These are phyloP conservation scores for Tricladium varicosporioides DNA, from an alignment of 2,329 filamentous ascomycete species.

Conservation along the genomic window DNA sequence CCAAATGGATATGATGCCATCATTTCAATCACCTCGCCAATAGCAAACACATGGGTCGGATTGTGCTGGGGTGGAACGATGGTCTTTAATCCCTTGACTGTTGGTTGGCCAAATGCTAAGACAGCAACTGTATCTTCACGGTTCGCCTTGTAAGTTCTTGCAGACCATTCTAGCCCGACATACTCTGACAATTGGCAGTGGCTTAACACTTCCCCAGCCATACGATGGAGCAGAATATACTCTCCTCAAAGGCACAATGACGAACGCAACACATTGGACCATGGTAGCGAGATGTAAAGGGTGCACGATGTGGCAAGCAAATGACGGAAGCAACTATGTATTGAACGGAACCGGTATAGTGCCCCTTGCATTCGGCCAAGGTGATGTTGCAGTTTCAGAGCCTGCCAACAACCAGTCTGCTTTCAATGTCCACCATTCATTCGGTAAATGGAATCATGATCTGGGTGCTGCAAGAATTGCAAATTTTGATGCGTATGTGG, in stretches of 20 bases:
- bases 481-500: conserved; percentile 18
- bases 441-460: conserved; percentile 22
- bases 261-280: conserved; percentile 21
- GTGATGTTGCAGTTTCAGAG: conserved; percentile 11
- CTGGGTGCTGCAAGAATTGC: conserved; percentile 22
- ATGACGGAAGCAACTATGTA: conserved; percentile 10
- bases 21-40: conserved; percentile 15
- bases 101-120: conserved; percentile 16
- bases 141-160: conserved; percentile 14
- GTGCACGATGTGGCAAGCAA: conserved; percentile 19
- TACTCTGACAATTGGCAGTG: conserved; percentile 6
- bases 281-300: conserved; percentile 18
- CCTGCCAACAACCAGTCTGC: conserved; percentile 20
- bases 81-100: conserved; percentile 19
- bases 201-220: conserved; percentile 7
- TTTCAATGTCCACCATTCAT: conserved; percentile 16
- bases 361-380: conserved; percentile 21
- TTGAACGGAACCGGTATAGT: conserved; percentile 19
- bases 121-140: conserved; percentile 13
- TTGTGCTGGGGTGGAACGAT: conserved; percentile 22
- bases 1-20: conserved; percentile 15
- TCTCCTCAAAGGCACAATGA: conserved; percentile 10
- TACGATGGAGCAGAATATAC: conserved; percentile 14
- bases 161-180: not conserved
- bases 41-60: conserved; percentile 15